Conservation (phyloP, 2,329 filamentous ascomycete genomes). For the Colletotrichum tamarilloi region DNA sequence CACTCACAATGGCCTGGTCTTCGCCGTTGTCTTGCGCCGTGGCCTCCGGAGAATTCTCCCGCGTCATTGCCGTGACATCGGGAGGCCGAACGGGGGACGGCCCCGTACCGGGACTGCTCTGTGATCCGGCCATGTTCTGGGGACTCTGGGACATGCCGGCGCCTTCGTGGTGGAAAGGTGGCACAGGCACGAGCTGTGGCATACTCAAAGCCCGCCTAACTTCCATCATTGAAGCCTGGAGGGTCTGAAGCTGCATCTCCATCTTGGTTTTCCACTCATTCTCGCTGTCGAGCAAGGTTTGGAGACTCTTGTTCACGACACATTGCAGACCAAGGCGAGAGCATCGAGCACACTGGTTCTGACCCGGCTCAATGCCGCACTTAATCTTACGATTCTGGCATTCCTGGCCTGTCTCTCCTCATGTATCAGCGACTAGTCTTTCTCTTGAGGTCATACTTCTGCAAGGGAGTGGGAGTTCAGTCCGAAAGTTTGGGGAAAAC, state of each 20-base stretch:
- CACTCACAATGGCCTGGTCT: conserved; percentile 44
- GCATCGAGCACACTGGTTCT: conserved; percentile 60
- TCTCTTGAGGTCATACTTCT: neutral
- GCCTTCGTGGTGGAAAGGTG: conserved; percentile 2
- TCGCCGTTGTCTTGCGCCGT: conserved; percentile 36
- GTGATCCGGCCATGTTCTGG: conserved; percentile 19
- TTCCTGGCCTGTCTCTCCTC: conserved; percentile 46
- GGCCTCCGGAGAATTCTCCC: conserved; percentile 45
- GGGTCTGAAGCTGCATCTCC: conserved; percentile 41
- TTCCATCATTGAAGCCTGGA: conserved; percentile 42
- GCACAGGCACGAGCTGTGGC: conserved; percentile 22
- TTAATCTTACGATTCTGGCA: conserved; percentile 67
- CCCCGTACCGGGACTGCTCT: conserved; percentile 35
- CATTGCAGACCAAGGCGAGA: conserved; percentile 61
- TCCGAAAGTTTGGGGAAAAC: conserved; percentile 16
- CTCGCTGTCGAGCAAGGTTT: conserved; percentile 65
- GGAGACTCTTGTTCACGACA: conserved; percentile 65
- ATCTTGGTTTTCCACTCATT: conserved; percentile 53
- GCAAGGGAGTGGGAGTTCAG: neutral
- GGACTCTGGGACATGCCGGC: conserved; percentile 33
- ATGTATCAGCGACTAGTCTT: neutral
- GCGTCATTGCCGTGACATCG: conserved; percentile 45
- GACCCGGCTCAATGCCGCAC: conserved; percentile 59
- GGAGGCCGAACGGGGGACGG: conserved; percentile 37
- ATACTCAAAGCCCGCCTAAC: conserved; percentile 40